Evolutionary conservation across 2,329 filamentous ascomycete genomes (phyloP).

Genomic region (Fusarium setosum): DNA sequence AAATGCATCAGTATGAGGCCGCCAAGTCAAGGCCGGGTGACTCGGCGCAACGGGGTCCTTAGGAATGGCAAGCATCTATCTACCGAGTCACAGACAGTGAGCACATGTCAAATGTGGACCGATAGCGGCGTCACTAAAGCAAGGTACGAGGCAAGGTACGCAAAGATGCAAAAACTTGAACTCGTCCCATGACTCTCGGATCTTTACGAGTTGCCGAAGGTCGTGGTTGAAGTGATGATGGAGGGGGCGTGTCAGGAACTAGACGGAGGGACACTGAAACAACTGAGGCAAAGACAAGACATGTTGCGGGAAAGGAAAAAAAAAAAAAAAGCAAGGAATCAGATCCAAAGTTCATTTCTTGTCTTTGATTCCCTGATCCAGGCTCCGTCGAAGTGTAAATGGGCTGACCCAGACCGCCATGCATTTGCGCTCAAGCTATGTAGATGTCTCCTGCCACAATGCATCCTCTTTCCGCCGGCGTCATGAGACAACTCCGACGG

Average conservation of each 20-base stretch:
- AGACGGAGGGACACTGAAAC: constrained; percentile 1
- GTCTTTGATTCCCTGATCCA: background rate
- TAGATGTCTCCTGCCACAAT: too few relatives aligned
- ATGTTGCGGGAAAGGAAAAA: background rate
- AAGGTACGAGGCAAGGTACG: constrained; percentile 13
- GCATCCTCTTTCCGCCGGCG: background rate
- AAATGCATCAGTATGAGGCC: too few relatives aligned
- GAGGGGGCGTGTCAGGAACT: constrained; percentile 5
- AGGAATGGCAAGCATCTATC: too few relatives aligned
- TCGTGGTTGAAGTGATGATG: background rate
- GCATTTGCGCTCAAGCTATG: too few relatives aligned
- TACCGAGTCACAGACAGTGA: too few relatives aligned
- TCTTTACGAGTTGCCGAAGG: background rate
- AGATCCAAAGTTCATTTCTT: background rate
- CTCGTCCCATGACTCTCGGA: constrained; percentile 30
- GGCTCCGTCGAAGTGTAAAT: background rate
- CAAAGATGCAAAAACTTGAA: background rate
- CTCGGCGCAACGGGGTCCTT: too few relatives aligned
- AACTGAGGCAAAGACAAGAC: background rate
- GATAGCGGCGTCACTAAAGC: constrained; percentile 16
- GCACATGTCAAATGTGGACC: too few relatives aligned
- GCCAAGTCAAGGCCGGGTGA: too few relatives aligned
- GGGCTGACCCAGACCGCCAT: background rate
- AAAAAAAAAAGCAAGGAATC: background rate
- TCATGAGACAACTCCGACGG: background rate